Conservation (phyloP, 2,329 filamentous ascomycete genomes). For the Emmonsiellopsis sp. region DNA sequence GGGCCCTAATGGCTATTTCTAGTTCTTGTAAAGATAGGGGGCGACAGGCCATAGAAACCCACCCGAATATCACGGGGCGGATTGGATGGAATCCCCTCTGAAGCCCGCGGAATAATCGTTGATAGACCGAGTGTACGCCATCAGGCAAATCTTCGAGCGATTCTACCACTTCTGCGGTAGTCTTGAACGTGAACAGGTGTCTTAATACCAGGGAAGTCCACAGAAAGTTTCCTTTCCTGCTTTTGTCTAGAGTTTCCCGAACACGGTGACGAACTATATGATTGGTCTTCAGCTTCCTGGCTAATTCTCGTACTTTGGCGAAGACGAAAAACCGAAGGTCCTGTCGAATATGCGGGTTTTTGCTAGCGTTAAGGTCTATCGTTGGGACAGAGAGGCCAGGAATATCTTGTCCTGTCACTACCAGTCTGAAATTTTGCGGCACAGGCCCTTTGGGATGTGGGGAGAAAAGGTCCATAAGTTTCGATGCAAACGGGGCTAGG, state of each 20-base stretch:
- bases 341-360: conserved; percentile 11
- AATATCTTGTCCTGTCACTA: conserved; percentile 15
- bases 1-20: conserved; percentile 9
- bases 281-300: conserved; percentile 4
- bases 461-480: conserved; percentile 7
- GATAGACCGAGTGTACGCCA: conserved; percentile 20
- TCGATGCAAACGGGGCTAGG: conserved; percentile 5
- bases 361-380: conserved; percentile 18
- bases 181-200: conserved; percentile 9
- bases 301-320: conserved; percentile 13
- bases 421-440: conserved; percentile 12
- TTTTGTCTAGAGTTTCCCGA: conserved; percentile 12
- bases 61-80: conserved; percentile 16
- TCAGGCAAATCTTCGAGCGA: conserved; percentile 7
- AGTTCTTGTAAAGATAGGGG: conserved; percentile 20
- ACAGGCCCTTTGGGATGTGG: background rate
- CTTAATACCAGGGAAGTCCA: conserved; percentile 21
- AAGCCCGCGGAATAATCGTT: conserved; percentile 20
- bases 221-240: conserved; percentile 24
- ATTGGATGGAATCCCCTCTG: conserved; percentile 8
- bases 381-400: conserved; percentile 10
- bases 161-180: conserved; percentile 5
- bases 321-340: conserved; percentile 20
- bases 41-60: conserved; percentile 18
- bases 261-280: conserved; percentile 3